These are phyloP conservation scores for Detonula confervacea DNA, from an alignment of 352 stramenopile genomes.

Conservation along the genomic window DNA sequence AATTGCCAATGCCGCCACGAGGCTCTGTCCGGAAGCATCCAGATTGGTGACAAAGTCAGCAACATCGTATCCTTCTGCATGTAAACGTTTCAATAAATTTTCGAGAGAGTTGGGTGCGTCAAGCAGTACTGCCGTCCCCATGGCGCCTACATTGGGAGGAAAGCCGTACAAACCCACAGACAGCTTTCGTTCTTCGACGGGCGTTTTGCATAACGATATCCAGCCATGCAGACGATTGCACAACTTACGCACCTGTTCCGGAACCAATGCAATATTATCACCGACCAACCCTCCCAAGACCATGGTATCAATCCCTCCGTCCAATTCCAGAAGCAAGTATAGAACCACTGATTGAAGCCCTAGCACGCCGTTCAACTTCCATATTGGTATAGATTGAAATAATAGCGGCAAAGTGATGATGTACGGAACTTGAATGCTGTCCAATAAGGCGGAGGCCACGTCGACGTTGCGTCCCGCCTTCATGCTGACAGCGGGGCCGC, in stretches of 20 bases:
- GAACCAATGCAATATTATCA: constrained; percentile 78
- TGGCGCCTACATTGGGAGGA: constrained; percentile 85
- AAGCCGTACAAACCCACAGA: constrained; percentile 84
- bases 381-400: constrained; percentile 78
- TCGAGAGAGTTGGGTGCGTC: constrained; percentile 82
- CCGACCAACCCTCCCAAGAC: constrained; percentile 67
- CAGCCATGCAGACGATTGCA: constrained; percentile 61
- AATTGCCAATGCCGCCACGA: constrained; percentile 80
- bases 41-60: constrained; percentile 63
- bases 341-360: constrained; percentile 73
- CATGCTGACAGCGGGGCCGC: constrained; percentile 82
- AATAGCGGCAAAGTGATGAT: constrained; percentile 81
- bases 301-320: too few relatives aligned
- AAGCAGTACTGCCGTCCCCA: constrained; percentile 85
- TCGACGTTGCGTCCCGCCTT: constrained; percentile 79
- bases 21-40: constrained; percentile 71
- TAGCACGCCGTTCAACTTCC: constrained; percentile 80
- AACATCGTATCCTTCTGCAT: constrained; percentile 80
- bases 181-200: constrained; percentile 58
- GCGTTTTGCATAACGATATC: constrained; percentile 67
- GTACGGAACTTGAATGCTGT: constrained; percentile 83
- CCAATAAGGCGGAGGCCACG: constrained; percentile 73
- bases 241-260: constrained; percentile 75
- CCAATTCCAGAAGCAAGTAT: too few relatives aligned
- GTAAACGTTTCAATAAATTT: constrained; percentile 54